Conservation (phyloP, 805 yeast species). For the Pichia exigua region DNA sequence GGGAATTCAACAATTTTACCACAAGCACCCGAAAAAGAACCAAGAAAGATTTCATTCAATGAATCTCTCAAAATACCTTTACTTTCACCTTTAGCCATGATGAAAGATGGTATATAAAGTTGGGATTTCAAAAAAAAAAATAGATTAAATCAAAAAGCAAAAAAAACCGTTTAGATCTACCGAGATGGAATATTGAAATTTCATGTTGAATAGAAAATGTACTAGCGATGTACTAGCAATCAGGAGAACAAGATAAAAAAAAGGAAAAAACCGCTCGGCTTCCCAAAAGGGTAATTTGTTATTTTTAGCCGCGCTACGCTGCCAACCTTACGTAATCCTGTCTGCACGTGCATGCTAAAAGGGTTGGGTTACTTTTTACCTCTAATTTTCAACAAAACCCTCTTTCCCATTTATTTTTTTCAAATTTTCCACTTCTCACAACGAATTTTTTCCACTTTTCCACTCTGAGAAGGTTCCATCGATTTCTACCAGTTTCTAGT, state of each 20-base stretch:
- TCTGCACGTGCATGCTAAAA: background rate
- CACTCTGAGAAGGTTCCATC: background rate
- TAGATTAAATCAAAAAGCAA: background rate
- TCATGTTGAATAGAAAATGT: too few relatives aligned
- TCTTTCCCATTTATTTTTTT: background rate
- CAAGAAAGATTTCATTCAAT: slow-evolving; percentile 36
- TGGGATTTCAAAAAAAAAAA: too few relatives aligned
- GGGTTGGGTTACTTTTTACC: background rate
- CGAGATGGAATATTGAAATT: background rate
- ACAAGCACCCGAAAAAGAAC: slow-evolving; percentile 65
- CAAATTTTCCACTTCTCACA: background rate
- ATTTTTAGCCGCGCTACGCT: background rate
- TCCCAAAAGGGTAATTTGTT: background rate
- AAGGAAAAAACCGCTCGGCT: background rate
- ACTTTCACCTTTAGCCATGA: background rate
- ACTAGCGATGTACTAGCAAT: too few relatives aligned
- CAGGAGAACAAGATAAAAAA: too few relatives aligned
- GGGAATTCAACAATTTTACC: slow-evolving; percentile 89
- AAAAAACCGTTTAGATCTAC: background rate
- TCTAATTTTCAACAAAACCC: background rate
- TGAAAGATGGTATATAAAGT: background rate
- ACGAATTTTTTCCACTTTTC: background rate
- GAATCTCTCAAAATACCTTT: slow-evolving; percentile 19
- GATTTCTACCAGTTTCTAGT: background rate
- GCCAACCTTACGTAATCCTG: background rate